Base-by-base conservation (phyloP, 192 early-diverging fungal species). In the Podochytrium sp. region DNA sequence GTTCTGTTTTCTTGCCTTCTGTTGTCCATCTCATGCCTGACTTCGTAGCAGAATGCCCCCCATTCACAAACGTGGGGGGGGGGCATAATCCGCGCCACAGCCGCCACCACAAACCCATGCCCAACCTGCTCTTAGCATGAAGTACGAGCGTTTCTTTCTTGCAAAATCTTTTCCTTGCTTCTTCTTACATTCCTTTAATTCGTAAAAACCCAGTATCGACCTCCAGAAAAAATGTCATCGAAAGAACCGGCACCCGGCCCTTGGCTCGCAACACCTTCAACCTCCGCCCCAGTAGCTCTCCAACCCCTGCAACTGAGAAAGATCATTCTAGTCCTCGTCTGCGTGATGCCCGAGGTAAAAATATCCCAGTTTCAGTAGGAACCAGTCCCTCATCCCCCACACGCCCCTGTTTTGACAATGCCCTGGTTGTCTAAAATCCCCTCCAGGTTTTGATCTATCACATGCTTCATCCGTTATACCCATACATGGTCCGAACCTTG, bases 391-490 rank as follows among this genome's bases (percentile, higher is more conserved):
- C 55, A 57, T 25, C 43, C 43, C n/a, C n/a, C 43, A 10, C n/a
- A n/a, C n/a, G n/a, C n/a, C n/a, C n/a, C n/a, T n/a, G n/a, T n/a
- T n/a, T n/a, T n/a, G n/a, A n/a, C n/a, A n/a, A n/a, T n/a, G n/a
- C n/a, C n/a, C n/a, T 55, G 52, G 7, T 25, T 25, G 23, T 7
- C 30, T 25, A 27, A 27, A 7, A 6, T 20, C 30, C 7, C 20
- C 65, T 25, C 7, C 27, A 79, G 50, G 71, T 75, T 35, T 25
- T 77, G 6, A 77, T 80, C 18, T 76, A 80, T 37, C 79, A 80
- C 57, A 73, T 77, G 79, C 65, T 80, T 32, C 58, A 50, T 6
- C 79, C 79, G 41, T 33, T 80, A 57, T 82, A 82, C 60, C 80
- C 80, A 23, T 82, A 79, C 47, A 82, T 82, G 64, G 73, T 76